These are phyloP conservation scores for Geoglossum glabrum DNA, from an alignment of 495 filamentous ascomycete genomes.

Conservation along the genomic window DNA sequence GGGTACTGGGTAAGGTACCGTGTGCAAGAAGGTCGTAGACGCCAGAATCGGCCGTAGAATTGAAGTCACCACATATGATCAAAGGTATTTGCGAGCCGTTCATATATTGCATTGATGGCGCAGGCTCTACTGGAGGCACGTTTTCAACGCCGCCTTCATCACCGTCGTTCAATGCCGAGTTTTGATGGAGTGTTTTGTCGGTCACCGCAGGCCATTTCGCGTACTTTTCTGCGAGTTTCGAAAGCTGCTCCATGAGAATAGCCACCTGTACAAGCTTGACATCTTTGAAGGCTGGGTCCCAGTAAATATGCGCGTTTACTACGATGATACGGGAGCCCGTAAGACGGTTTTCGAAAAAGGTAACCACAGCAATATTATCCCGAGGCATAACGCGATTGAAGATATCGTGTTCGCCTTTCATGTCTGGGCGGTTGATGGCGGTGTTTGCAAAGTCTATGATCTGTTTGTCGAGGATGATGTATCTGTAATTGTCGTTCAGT, in stretches of 20 bases:
- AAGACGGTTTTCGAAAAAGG: conserved; percentile 73
- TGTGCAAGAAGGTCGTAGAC: conserved; percentile 74
- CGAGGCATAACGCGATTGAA: conserved; percentile 96
- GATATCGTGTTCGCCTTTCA: conserved; percentile 87
- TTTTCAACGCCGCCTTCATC: conserved; percentile 26
- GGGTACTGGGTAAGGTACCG: conserved; percentile 48
- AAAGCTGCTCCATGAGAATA: conserved; percentile 78
- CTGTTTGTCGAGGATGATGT: conserved; percentile 80
- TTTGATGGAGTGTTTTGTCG: conserved; percentile 48
- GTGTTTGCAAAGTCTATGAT: conserved; percentile 78
- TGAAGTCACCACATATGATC: conserved; percentile 87
- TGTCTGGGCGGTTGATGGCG: conserved; percentile 81
- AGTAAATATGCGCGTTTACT: conserved; percentile 81
- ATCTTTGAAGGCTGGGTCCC: conserved; percentile 77
- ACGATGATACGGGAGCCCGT: conserved; percentile 81
- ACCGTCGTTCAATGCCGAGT: conserved; percentile 30
- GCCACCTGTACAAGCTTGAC: conserved; percentile 91
- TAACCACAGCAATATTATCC: conserved; percentile 80
- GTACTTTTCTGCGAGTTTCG: conserved; percentile 65
- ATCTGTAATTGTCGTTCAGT: conserved; percentile 20
- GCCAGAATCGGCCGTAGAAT: conserved; percentile 63
- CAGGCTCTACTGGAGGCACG: conserved; percentile 20
- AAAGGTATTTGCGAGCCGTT: conserved; percentile 74
- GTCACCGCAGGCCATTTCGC: conserved; percentile 50
- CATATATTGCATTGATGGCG: conserved; percentile 57